A percentile compares a stretch with the other conserved stretches of the same genome.
These are phyloP conservation scores for Suillus variegatus DNA, from an alignment of 768 basidiomycete species.

Conservation along the genomic window DNA sequence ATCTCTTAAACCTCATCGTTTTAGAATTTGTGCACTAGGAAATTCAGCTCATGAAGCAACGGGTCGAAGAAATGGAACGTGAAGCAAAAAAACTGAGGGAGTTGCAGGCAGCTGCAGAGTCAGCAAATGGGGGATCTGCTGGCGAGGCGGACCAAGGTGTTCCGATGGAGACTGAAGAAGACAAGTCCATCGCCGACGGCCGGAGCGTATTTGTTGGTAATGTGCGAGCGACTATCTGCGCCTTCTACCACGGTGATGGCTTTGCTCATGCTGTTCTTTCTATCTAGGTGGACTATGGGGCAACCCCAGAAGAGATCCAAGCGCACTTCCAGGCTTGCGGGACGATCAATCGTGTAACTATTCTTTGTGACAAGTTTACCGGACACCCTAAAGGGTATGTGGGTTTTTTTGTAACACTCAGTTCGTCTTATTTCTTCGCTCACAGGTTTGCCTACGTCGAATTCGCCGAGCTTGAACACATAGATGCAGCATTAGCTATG, in stretches of 20 bases:
- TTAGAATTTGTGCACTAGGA: conserved; percentile 52
- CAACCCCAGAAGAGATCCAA: conserved; percentile 98
- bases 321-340: conserved; percentile 97
- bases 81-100: conserved; percentile 88
- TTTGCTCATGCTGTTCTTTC: conserved; percentile 13
- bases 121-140: conserved; percentile 49
- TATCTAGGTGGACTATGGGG: conserved; percentile 89
- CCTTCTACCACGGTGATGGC: conserved; percentile 8
- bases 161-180: conserved; percentile 82
- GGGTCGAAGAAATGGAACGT: conserved; percentile 91
- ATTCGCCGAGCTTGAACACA: conserved; percentile 90
- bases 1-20: conserved; percentile 13
- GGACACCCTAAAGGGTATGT: conserved; percentile 97
- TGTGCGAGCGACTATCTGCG: conserved; percentile 58
- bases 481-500: conserved; percentile 88
- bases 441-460: conserved; percentile 96
- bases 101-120: conserved; percentile 77
- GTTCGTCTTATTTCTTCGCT: conserved; percentile 12
- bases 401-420: conserved; percentile 6
- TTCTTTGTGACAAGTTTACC: conserved; percentile 99
- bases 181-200: conserved; percentile 75
- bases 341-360: conserved; percentile 97
- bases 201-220: conserved; percentile 96
- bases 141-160: conserved; percentile 45
- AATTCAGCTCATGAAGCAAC: conserved; percentile 87